Conservation (phyloP, 345 rosid genomes). For the Citrus sp. region DNA sequence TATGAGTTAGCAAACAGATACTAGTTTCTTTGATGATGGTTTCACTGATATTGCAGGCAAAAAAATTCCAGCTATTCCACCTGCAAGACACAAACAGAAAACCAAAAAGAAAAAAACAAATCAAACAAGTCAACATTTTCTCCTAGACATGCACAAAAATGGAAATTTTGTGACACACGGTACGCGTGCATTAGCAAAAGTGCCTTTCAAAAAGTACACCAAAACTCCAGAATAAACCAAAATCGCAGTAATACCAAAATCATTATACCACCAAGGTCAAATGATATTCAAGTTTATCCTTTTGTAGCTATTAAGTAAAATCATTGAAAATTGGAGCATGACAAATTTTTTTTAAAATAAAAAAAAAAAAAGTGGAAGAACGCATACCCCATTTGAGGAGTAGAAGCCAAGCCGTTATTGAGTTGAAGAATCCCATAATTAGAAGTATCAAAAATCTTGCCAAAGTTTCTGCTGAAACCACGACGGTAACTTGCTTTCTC, state of each 20-base stretch:
- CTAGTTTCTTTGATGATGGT: constrained; percentile 88
- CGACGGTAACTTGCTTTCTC: constrained; percentile 16
- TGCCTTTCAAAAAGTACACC: background rate
- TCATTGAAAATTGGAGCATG: background rate
- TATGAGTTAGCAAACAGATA: constrained; percentile 14
- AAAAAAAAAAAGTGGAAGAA: background rate
- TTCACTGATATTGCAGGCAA: constrained; percentile 83
- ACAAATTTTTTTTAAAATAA: background rate
- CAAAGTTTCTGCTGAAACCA: constrained; percentile 45
- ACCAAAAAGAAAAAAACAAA: background rate
- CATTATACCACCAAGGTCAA: background rate
- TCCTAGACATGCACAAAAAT: background rate
- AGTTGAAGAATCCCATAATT: constrained; percentile 73
- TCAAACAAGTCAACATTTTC: background rate
- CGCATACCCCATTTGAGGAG: constrained; percentile 95
- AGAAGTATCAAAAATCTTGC: constrained; percentile 64
- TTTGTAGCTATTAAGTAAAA: background rate
- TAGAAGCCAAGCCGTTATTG: constrained; percentile 73
- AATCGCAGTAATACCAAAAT: background rate
- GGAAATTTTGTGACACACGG: background rate
- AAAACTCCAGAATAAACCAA: background rate
- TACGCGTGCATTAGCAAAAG: background rate
- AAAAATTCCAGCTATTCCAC: constrained; percentile 99
- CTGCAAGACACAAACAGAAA: constrained; percentile 41
- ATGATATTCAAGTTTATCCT: background rate